These are phyloP conservation scores for Plasmodium coatneyi DNA, from an alignment of 169 alveolate species.

Conservation along the genomic window DNA sequence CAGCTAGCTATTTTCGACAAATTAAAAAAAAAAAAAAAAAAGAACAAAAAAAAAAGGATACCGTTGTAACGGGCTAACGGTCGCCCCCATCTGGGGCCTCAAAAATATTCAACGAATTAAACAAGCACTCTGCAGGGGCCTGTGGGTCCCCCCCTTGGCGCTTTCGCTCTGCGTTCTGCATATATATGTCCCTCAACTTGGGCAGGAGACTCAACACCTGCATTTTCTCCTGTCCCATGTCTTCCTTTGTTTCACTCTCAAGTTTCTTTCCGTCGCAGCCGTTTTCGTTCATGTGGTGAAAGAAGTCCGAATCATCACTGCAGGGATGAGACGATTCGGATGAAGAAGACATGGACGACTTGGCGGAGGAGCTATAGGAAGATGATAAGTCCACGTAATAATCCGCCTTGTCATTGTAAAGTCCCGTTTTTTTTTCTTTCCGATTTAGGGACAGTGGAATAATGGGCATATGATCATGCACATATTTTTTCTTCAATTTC, in stretches of 20 bases:
- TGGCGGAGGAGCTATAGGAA: slow-evolving; percentile 17
- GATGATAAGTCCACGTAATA: not conserved
- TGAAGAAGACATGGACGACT: not conserved
- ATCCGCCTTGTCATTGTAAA: slow-evolving; percentile 26
- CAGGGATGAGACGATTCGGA: slow-evolving; percentile 3
- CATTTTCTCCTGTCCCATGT: slow-evolving; percentile 49
- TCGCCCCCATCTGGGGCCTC: not conserved
- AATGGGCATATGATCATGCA: slow-evolving; percentile 74
- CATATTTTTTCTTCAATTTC: slow-evolving; percentile 58
- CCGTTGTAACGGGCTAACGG: not conserved
- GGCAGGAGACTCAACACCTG: slow-evolving; percentile 38
- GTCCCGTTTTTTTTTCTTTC: slow-evolving; percentile 58
- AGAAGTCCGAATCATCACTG: not conserved
- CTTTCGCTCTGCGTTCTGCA: slow-evolving; percentile 8
- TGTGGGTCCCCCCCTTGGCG: not conserved
- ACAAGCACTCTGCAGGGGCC: not conserved
- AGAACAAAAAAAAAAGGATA: not conserved
- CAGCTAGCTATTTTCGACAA: not conserved
- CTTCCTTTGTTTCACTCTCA: slow-evolving; percentile 3
- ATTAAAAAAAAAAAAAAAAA: not conserved
- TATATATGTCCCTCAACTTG: slow-evolving; percentile 39
- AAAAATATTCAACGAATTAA: slow-evolving; percentile 41
- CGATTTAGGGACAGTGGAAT: slow-evolving; percentile 46
- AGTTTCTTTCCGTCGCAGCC: not conserved
- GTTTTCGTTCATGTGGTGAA: not conserved